These are phyloP conservation scores for Podaxis sp. DNA, from an alignment of 768 basidiomycete species.

Conservation along the genomic window DNA sequence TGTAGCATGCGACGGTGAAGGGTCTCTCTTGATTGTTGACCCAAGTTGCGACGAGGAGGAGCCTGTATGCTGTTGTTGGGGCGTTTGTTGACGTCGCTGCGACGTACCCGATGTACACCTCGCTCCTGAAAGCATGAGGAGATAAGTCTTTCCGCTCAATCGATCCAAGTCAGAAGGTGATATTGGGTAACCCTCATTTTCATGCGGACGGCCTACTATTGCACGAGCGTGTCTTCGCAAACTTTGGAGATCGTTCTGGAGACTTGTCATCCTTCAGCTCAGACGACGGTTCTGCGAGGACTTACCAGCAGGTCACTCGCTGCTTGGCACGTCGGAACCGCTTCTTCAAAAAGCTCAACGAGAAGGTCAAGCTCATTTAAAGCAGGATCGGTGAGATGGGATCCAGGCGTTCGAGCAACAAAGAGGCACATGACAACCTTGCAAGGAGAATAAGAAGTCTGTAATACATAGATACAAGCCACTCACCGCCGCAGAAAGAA, in stretches of 20 bases:
- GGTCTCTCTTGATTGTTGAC: not conserved
- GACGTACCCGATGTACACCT: not conserved
- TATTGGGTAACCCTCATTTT: constrained; percentile 21
- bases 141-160: constrained; percentile 47
- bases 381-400: constrained; percentile 42
- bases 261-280: not conserved
- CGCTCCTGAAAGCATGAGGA: constrained; percentile 14
- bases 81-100: not conserved
- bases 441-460: not conserved
- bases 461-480: not conserved
- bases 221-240: constrained; percentile 32
- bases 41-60: not conserved
- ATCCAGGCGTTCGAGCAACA: constrained; percentile 43
- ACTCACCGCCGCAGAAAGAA: constrained; percentile 60
- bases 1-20: constrained; percentile 8
- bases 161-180: constrained; percentile 48
- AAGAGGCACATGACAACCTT: constrained; percentile 61
- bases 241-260: constrained; percentile 39
- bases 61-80: constrained; percentile 1
- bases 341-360: constrained; percentile 40
- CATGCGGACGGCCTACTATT: constrained; percentile 15
- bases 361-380: constrained; percentile 44
- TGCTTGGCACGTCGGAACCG: constrained; percentile 38
- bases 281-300: not conserved
- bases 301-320: constrained; percentile 43